These are phyloP conservation scores for Rhynchosporium graminicola DNA, from an alignment of 2,329 filamentous ascomycete genomes.

Conservation along the genomic window DNA sequence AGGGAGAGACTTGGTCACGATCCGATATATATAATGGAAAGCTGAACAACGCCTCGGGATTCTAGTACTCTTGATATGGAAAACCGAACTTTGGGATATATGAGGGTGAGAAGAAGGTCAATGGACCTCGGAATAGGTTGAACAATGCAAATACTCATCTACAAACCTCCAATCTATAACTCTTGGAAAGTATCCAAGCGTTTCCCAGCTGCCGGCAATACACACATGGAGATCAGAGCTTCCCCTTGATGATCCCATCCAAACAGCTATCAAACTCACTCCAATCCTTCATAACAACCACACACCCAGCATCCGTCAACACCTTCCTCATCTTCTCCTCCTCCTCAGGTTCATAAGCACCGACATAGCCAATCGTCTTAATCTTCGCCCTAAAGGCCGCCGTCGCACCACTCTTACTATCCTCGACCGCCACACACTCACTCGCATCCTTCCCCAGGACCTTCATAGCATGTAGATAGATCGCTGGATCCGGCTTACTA, in stretches of 20 bases:
- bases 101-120: too few species aligned
- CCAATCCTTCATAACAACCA: constrained; percentile 63
- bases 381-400: constrained; percentile 78
- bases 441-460: constrained; percentile 68
- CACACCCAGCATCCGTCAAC: constrained; percentile 61
- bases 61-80: too few species aligned
- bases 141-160: too few species aligned
- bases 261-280: constrained; percentile 48
- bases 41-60: neutral
- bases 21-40: too few species aligned
- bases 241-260: constrained; percentile 33
- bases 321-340: constrained; percentile 65
- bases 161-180: too few species aligned
- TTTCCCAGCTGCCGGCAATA: neutral
- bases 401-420: constrained; percentile 81
- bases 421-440: constrained; percentile 81
- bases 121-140: too few species aligned
- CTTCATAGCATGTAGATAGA: constrained; percentile 79
- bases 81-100: too few species aligned
- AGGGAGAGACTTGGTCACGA: too few species aligned
- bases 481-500: constrained; percentile 86
- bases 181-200: neutral
- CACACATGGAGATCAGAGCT: constrained; percentile 18
- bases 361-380: constrained; percentile 81
- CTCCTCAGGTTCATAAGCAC: constrained; percentile 63